Percentiles rank a stretch among this genome's conserved stretches.
Conservation (phyloP, 2,329 filamentous ascomycete genomes). For the Cadophora gregata region DNA sequence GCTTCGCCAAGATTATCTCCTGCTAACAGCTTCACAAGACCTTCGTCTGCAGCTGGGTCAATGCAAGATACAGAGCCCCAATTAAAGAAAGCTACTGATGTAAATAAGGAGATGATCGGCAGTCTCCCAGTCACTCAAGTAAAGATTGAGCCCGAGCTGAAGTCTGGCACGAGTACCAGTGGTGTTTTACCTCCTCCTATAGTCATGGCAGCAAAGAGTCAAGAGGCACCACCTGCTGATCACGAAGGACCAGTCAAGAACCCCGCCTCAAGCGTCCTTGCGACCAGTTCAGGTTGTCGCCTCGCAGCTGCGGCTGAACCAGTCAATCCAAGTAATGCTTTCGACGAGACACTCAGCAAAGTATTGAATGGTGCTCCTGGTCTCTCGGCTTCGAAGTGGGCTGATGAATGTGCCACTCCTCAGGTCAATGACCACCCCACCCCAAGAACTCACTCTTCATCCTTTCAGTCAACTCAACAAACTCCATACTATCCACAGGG, state of each 20-base stretch:
- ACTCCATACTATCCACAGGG: neutral
- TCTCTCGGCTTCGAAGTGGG: conserved; percentile 25
- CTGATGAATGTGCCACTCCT: conserved; percentile 3
- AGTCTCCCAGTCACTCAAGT: neutral
- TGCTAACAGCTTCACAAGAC: neutral
- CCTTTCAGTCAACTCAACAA: neutral
- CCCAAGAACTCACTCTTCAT: neutral
- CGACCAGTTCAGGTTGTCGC: neutral
- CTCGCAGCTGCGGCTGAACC: neutral
- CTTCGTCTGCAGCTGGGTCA: neutral
- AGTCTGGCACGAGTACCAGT: neutral
- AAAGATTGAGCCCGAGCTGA: neutral
- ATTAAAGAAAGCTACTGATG: neutral
- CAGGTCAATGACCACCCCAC: neutral
- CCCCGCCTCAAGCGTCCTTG: no score
- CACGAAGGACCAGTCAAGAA: neutral
- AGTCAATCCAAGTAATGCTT: neutral
- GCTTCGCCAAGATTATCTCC: neutral
- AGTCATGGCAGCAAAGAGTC: neutral
- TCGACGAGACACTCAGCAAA: neutral
- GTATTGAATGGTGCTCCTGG: conserved; percentile 16
- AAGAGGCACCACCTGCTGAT: neutral
- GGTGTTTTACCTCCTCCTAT: neutral
- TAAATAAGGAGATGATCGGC: neutral
- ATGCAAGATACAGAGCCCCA: neutral